Conservation (phyloP, 2,329 filamentous ascomycete species). For the Neofusicoccum umdonicola region DNA sequence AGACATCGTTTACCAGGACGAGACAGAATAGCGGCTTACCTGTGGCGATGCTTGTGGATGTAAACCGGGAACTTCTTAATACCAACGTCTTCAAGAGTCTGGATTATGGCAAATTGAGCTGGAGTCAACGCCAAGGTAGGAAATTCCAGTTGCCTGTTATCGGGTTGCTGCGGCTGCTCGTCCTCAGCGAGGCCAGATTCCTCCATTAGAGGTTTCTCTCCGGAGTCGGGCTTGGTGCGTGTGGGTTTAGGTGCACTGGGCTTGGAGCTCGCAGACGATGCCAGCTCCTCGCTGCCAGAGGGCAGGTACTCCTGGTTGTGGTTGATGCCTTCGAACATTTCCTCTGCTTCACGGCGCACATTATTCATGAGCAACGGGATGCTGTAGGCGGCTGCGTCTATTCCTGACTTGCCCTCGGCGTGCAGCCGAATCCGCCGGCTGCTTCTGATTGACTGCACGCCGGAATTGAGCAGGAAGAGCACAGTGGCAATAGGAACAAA, state of each 20-base stretch:
- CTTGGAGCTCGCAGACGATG: conserved; percentile 25
- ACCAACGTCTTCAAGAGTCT: conserved; percentile 65
- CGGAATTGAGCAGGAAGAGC: conserved; percentile 72
- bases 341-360: conserved; percentile 72
- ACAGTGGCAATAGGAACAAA: conserved; percentile 71
- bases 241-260: conserved; percentile 14
- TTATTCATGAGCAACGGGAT: conserved; percentile 74
- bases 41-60: conserved; percentile 65
- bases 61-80: conserved; percentile 63
- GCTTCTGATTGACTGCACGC: conserved; percentile 73
- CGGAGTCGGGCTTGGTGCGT: conserved; percentile 11
- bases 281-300: conserved; percentile 47
- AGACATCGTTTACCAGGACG: not conserved
- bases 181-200: conserved; percentile 31
- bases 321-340: conserved; percentile 72
- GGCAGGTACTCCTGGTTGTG: conserved; percentile 70
- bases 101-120: conserved; percentile 82
- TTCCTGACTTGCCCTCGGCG: conserved; percentile 66
- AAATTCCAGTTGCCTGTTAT: conserved; percentile 40
- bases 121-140: conserved; percentile 75
- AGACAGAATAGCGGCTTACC: not conserved
- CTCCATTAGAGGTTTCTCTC: conserved; percentile 19
- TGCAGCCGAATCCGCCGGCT: conserved; percentile 72
- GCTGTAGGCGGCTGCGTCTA: conserved; percentile 68
- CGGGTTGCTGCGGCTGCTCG: not conserved